Evolutionary conservation across 1,139 yeast species (phyloP).

Genomic region (Zygoascus sp.): DNA sequence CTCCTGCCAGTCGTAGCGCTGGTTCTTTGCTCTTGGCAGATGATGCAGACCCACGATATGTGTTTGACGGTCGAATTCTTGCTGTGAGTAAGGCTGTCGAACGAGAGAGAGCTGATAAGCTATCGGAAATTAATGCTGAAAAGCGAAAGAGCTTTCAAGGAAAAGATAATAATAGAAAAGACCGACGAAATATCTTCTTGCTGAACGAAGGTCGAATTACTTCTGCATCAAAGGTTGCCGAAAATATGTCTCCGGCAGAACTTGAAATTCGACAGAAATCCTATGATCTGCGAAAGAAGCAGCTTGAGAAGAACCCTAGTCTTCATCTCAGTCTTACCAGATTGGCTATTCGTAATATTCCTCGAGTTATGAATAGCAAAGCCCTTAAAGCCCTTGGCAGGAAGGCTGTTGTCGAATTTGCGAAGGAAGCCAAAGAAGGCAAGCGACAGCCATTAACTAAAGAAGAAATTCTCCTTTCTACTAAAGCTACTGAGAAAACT

Average conservation of each 20-base stretch:
- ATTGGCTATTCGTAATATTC: conserved; percentile 87
- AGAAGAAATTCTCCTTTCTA: conserved; percentile 82
- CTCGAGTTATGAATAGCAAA: conserved; percentile 85
- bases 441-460: conserved; percentile 80
- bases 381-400: conserved; percentile 89
- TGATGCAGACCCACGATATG: conserved; percentile 84
- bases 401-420: conserved; percentile 91
- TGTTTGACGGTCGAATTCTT: conserved; percentile 86
- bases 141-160: conserved; percentile 76
- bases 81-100: conserved; percentile 82
- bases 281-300: conserved; percentile 79
- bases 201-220: conserved; percentile 93
- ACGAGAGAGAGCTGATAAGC: conserved; percentile 72
- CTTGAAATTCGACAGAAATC: conserved; percentile 87
- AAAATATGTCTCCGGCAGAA: conserved; percentile 62
- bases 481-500: conserved; percentile 49
- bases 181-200: conserved; percentile 77
- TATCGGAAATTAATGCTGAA: conserved; percentile 68
- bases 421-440: conserved; percentile 77
- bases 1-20: conserved; percentile 65
- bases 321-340: conserved; percentile 89
- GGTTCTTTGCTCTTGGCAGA: conserved; percentile 85
- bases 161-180: conserved; percentile 72
- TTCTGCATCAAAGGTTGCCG: conserved; percentile 73
- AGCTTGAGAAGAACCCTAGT: conserved; percentile 83